These are phyloP conservation scores for Gossypium trilobum DNA, from an alignment of 441 rosid genomes.

Conservation along the genomic window DNA sequence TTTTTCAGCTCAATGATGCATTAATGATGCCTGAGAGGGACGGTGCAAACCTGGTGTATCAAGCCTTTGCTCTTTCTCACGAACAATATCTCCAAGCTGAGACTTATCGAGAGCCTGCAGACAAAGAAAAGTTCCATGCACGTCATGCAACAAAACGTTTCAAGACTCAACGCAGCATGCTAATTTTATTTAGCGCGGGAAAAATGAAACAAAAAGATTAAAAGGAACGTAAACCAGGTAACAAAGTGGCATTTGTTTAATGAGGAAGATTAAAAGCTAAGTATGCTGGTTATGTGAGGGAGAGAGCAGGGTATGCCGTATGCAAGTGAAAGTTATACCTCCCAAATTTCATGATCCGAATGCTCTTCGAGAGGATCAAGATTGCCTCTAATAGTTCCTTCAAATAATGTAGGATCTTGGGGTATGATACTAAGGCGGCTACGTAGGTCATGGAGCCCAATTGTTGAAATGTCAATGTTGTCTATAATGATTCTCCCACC, in stretches of 20 bases:
- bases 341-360: slow-evolving; percentile 71
- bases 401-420: slow-evolving; percentile 95
- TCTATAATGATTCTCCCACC: slow-evolving; percentile 77
- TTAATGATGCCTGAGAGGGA: slow-evolving; percentile 1
- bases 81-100: slow-evolving; percentile 83
- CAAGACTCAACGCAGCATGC: slow-evolving; percentile 4
- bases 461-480: slow-evolving; percentile 75
- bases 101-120: slow-evolving; percentile 87
- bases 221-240: background rate
- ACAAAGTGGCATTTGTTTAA: background rate
- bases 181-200: background rate
- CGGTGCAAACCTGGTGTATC: slow-evolving; percentile 64
- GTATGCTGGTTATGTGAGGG: background rate
- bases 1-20: background rate
- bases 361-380: slow-evolving; percentile 98
- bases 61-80: slow-evolving; percentile 78
- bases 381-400: slow-evolving; percentile 87
- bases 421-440: slow-evolving; percentile 92
- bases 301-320: background rate
- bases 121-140: slow-evolving; percentile 8
- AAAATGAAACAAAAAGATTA: background rate
- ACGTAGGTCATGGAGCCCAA: slow-evolving; percentile 97
- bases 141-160: background rate
- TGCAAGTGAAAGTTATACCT: background rate
- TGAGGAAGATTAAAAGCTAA: background rate